Evolutionary conservation across 148 eudicot species (phyloP).

Genomic region (Cornus controversa): DNA sequence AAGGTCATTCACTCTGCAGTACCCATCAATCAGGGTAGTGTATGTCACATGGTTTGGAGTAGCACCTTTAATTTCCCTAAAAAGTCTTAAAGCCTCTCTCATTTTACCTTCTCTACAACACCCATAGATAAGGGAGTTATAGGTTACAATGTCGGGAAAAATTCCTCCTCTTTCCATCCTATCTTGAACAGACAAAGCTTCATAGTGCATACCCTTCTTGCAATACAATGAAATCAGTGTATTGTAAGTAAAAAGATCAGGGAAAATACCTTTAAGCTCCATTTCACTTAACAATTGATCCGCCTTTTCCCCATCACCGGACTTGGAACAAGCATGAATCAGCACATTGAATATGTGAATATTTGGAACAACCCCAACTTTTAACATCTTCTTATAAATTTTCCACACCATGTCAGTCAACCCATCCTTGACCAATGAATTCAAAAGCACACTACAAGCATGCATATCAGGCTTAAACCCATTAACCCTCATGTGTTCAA

Average conservation of each 20-base stretch:
- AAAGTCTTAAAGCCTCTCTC: constrained; percentile 86
- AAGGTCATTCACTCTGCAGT: constrained; percentile 67
- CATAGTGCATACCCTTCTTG: constrained; percentile 83
- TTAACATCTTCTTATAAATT: constrained; percentile 64
- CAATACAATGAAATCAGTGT: constrained; percentile 80
- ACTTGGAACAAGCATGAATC: constrained; percentile 82
- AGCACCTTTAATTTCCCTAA: constrained; percentile 59
- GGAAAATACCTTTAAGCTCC: constrained; percentile 56
- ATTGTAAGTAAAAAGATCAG: constrained; percentile 61
- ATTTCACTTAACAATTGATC: constrained; percentile 69
- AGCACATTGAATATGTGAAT: constrained; percentile 73
- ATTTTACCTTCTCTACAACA: constrained; percentile 79
- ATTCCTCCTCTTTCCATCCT: constrained; percentile 68
- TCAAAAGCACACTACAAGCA: constrained; percentile 83
- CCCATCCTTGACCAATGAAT: constrained; percentile 66
- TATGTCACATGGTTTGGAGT: constrained; percentile 76
- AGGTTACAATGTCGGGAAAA: constrained; percentile 76
- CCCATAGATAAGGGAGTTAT: constrained; percentile 72
- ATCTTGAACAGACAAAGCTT: constrained; percentile 74
- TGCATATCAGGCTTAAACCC: constrained; percentile 62
- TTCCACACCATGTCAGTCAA: constrained; percentile 65
- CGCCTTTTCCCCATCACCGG: constrained; percentile 71
- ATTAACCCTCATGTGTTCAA: constrained; percentile 74
- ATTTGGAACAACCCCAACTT: constrained; percentile 71
- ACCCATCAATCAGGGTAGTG: constrained; percentile 85